Conservation (phyloP, 2,329 filamentous ascomycete genomes). For the Fusarium nisikadoi region DNA sequence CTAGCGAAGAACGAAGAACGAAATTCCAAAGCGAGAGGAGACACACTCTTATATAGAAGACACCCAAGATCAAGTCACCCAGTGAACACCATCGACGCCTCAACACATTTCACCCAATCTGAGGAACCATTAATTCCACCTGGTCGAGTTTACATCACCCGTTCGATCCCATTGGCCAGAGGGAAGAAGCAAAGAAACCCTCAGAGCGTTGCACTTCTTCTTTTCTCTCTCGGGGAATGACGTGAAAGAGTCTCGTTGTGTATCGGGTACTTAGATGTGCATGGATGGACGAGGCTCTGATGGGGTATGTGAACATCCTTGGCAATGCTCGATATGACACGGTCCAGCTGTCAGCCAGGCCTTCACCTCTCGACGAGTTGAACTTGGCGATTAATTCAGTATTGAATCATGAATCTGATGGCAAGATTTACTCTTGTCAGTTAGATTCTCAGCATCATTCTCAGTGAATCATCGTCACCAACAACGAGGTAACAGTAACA, state of each 20-base stretch:
- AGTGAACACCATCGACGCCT: constrained; percentile 2
- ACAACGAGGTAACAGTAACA: background rate
- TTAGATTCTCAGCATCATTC: background rate
- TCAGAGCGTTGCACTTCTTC: constrained; percentile 3
- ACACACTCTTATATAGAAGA: constrained; percentile 13
- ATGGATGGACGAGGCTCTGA: constrained; percentile 1
- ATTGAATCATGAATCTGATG: background rate
- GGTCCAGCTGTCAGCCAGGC: constrained; percentile 16
- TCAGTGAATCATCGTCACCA: background rate
- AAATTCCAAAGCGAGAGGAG: background rate
- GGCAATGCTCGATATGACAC: constrained; percentile 17
- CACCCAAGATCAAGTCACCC: background rate
- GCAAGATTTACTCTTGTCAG: too few species aligned
- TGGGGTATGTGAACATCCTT: constrained; percentile 6
- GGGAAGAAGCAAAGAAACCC: background rate
- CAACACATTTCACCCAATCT: background rate
- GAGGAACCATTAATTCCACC: background rate
- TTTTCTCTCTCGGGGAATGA: constrained; percentile 1
- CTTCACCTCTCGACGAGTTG: background rate
- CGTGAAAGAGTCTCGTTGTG: constrained; percentile 16
- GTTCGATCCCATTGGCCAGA: constrained; percentile 20
- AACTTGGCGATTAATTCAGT: background rate
- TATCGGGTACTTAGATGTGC: constrained; percentile 21
- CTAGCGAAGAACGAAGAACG: background rate
- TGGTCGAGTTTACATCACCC: constrained; percentile 1